phyloP scores from a whole-genome alignment of 192 early-diverging fungal genomes.

The Rhizophagus sp. region DNA sequence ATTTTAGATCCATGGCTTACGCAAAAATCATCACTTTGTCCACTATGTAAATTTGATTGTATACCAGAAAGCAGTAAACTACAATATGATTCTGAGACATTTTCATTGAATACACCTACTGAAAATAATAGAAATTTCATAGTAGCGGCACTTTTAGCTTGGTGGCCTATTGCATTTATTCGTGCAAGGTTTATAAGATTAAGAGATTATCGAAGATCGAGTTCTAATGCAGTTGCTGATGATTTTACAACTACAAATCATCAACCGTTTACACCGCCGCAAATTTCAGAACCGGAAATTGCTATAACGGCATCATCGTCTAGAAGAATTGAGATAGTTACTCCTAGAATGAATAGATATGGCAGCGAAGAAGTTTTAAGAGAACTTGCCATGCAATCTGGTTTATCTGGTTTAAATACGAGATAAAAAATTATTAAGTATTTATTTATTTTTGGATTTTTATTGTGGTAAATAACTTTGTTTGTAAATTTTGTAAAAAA shows the following conservation, averaged over 20 bases:
- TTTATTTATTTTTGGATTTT: too few relatives aligned
- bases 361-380: background rate
- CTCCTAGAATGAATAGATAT: background rate
- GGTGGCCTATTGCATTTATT: background rate
- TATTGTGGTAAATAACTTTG: too few relatives aligned
- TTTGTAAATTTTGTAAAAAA: too few relatives aligned
- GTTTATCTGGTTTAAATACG: background rate
- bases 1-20: slow-evolving; percentile 39
- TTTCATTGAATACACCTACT: background rate
- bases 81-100: background rate
- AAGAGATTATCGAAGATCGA: background rate
- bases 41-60: slow-evolving; percentile 37
- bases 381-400: background rate
- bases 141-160: background rate
- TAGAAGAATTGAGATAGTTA: background rate
- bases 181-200: background rate
- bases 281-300: background rate
- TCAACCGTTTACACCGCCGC: background rate
- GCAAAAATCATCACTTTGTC: slow-evolving; percentile 37
- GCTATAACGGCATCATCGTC: background rate
- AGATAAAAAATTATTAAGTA: background rate
- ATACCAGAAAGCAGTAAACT: background rate
- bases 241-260: background rate
- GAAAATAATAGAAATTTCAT: background rate
- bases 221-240: background rate